Conservation (phyloP, 2,329 filamentous ascomycete species). For the Xylariaceae sp. region DNA sequence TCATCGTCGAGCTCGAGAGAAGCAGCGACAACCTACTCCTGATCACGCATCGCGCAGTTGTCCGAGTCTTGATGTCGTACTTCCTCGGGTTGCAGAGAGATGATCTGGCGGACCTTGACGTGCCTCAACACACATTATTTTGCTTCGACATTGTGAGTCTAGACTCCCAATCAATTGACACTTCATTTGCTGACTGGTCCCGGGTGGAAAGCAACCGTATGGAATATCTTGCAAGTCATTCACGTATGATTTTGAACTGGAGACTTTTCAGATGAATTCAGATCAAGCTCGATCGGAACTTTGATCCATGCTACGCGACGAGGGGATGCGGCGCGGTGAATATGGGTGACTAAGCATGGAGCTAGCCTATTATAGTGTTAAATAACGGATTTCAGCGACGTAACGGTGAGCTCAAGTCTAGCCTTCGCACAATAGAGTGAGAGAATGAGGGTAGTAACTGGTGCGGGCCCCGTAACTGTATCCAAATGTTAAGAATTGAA, state of each 20-base stretch:
- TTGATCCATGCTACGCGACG: too few relatives aligned
- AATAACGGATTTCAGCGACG: too few relatives aligned
- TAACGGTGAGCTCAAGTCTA: too few relatives aligned
- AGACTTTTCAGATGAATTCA: too few relatives aligned
- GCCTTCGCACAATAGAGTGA: too few relatives aligned
- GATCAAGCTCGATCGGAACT: too few relatives aligned
- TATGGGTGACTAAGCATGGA: too few relatives aligned
- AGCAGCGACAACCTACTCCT: slow-evolving; percentile 8
- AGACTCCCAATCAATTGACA: neutral
- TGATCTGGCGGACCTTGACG: slow-evolving; percentile 4
- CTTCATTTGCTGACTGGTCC: neutral
- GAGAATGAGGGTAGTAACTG: too few relatives aligned
- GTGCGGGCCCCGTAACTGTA: too few relatives aligned
- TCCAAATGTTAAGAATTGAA: too few relatives aligned
- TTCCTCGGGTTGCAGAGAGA: slow-evolving; percentile 13
- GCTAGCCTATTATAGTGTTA: too few relatives aligned
- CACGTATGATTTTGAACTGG: slow-evolving; percentile 2
- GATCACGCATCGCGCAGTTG: slow-evolving; percentile 12
- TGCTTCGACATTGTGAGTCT: slow-evolving; percentile 14
- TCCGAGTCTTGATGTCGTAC: slow-evolving; percentile 9
- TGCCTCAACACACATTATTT: slow-evolving; percentile 10
- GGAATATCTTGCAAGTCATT: slow-evolving; percentile 8
- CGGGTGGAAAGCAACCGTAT: slow-evolving; percentile 7
- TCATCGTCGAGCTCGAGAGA: slow-evolving; percentile 14
- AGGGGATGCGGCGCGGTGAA: too few relatives aligned